These are phyloP conservation scores for Leccinum variicolor DNA, from an alignment of 768 basidiomycete species.

Conservation along the genomic window DNA sequence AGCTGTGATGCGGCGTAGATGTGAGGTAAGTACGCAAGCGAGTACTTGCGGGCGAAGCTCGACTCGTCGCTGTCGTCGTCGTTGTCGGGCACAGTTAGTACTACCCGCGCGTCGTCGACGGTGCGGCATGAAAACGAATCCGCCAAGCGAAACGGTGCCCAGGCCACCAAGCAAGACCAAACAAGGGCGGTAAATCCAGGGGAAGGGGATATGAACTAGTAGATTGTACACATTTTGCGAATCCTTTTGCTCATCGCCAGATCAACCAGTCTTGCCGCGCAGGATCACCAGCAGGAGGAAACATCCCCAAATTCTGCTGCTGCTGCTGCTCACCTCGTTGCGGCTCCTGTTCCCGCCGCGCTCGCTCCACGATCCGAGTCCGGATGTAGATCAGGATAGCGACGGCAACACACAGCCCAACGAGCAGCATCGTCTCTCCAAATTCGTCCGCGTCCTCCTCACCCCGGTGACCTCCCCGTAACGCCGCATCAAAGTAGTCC, in stretches of 20 bases:
- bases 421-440: constrained; percentile 74
- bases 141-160: not conserved
- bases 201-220: no score
- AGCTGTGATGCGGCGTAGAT: no score
- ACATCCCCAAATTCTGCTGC: constrained; percentile 41
- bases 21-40: not conserved
- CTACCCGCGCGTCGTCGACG: constrained; percentile 3
- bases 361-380: constrained; percentile 71
- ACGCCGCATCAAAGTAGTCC: constrained; percentile 72
- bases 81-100: not conserved
- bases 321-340: constrained; percentile 33
- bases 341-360: constrained; percentile 59
- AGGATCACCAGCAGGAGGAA: constrained; percentile 63
- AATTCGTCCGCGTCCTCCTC: constrained; percentile 71
- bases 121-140: not conserved
- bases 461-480: constrained; percentile 57
- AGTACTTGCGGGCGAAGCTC: not conserved
- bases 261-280: constrained; percentile 66
- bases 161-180: constrained; percentile 25
- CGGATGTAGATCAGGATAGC: constrained; percentile 76
- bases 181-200: constrained; percentile 2
- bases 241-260: constrained; percentile 30
- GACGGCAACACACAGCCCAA: constrained; percentile 68
- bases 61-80: constrained; percentile 6
- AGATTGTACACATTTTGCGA: not conserved